phyloP scores from a whole-genome alignment of 192 early-diverging fungal genomes.

The Rhizophagus clarus region DNA sequence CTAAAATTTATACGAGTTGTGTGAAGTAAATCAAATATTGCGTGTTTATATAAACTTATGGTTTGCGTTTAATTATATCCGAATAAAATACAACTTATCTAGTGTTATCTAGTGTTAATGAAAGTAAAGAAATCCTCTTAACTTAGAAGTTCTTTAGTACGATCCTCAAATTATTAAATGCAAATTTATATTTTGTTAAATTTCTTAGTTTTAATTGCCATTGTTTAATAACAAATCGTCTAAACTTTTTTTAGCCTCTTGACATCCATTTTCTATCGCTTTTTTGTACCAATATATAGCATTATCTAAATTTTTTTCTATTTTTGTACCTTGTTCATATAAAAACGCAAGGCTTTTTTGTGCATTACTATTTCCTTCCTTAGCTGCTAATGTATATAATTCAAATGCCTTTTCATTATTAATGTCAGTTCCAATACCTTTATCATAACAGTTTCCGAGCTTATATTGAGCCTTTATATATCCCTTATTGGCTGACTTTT shows the following conservation, averaged over 20 bases:
- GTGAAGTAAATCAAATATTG: no score
- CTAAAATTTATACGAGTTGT: no score
- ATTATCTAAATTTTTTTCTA: conserved; percentile 52
- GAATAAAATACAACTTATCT: no score
- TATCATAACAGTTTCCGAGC: conserved; percentile 62
- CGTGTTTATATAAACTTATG: no score
- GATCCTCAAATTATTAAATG: no score
- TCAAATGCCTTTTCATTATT: conserved; percentile 39
- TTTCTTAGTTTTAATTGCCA: no score
- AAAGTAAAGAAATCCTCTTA: no score
- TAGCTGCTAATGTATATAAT: conserved; percentile 69
- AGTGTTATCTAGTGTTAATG: no score
- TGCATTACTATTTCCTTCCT: conserved; percentile 71
- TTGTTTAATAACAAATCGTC: neutral
- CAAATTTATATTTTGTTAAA: no score
- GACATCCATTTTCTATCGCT: conserved; percentile 48
- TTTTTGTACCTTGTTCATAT: conserved; percentile 81
- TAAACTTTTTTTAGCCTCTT: neutral
- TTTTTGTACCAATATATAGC: conserved; percentile 70
- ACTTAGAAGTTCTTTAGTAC: no score
- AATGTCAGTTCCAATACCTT: conserved; percentile 48
- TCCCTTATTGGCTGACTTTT: conserved; percentile 53
- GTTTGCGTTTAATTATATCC: no score
- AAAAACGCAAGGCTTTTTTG: conserved; percentile 81
- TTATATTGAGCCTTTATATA: conserved; percentile 59